phyloP scores from a whole-genome alignment of 495 filamentous ascomycete species.

The Penicillium goetzii region DNA sequence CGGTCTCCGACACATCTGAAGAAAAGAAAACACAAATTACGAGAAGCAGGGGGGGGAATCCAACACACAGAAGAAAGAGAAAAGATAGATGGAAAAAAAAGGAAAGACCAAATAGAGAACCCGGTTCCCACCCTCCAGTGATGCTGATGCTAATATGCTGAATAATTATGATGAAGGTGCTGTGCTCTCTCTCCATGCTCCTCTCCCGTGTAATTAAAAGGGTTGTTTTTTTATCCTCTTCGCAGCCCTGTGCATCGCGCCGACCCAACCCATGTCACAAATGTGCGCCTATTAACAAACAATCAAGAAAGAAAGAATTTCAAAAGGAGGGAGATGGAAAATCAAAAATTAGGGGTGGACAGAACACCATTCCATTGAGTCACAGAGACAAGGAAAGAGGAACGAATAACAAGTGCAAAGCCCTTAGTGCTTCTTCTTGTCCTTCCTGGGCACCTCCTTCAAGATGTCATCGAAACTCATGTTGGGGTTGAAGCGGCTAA shows the following conservation, averaged over 20 bases:
- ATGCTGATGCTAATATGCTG: conserved; percentile 31
- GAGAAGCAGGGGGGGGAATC: conserved; percentile 28
- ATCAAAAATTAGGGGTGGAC: conserved; percentile 11
- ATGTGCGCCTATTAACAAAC: conserved; percentile 41
- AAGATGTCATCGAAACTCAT: conserved; percentile 60
- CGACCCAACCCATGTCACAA: conserved; percentile 34
- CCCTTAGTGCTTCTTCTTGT: conserved; percentile 46
- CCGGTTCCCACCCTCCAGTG: conserved; percentile 18
- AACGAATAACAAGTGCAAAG: conserved; percentile 11
- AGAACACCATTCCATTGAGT: not conserved
- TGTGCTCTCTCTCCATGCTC: conserved; percentile 27
- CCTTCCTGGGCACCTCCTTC: conserved; percentile 48
- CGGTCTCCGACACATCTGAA: conserved; percentile 19
- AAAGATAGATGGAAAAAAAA: conserved; percentile 14
- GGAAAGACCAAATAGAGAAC: conserved; percentile 14
- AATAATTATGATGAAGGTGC: conserved; percentile 29
- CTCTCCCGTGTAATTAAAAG: conserved; percentile 28
- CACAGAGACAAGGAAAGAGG: conserved; percentile 17
- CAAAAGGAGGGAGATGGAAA: conserved; percentile 14
- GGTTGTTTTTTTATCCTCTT: conserved; percentile 29
- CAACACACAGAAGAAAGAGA: conserved; percentile 16
- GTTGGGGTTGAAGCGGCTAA: conserved; percentile 51
- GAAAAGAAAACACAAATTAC: conserved; percentile 23
- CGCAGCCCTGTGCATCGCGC: conserved; percentile 33
- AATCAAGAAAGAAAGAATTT: conserved; percentile 17